Percentiles rank a stretch among this genome's conserved stretches.
Conservation (phyloP, 768 basidiomycete species). For the Trametes maxima region DNA sequence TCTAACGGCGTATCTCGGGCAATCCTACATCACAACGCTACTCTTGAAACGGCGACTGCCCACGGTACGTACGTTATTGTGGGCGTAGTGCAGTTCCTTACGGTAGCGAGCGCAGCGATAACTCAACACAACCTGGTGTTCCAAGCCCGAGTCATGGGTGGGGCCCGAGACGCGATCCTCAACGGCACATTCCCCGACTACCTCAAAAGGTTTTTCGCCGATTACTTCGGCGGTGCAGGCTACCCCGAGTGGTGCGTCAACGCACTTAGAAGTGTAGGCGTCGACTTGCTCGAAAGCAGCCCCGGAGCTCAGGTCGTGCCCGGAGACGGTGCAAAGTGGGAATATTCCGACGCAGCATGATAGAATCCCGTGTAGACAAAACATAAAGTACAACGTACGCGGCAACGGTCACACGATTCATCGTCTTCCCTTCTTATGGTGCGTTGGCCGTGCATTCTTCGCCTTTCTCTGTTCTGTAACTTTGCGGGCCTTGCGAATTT, state of each 20-base stretch:
- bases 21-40: slow-evolving; percentile 72
- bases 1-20: slow-evolving; percentile 65
- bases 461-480: slow-evolving; percentile 62
- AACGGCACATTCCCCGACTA: slow-evolving; percentile 78
- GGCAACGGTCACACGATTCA: slow-evolving; percentile 18
- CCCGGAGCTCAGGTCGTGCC: slow-evolving; percentile 50
- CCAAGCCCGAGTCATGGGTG: slow-evolving; percentile 88
- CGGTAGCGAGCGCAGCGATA: slow-evolving; percentile 50
- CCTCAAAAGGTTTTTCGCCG: slow-evolving; percentile 71
- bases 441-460: slow-evolving; percentile 80
- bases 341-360: slow-evolving; percentile 54
- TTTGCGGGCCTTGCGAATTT: slow-evolving; percentile 80
- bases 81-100: slow-evolving; percentile 19
- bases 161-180: slow-evolving; percentile 79
- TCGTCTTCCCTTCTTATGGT: slow-evolving; percentile 46
- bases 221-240: slow-evolving; percentile 75
- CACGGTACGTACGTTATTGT: slow-evolving; percentile 56
- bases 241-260: slow-evolving; percentile 91
- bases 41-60: slow-evolving; percentile 83
- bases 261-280: slow-evolving; percentile 78
- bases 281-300: slow-evolving; percentile 70
- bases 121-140: slow-evolving; percentile 85
- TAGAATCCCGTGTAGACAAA: not conserved
- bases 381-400: not conserved
- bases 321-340: slow-evolving; percentile 79